Base-by-base conservation (phyloP, 768 basidiomycete genomes). In the Agaricus sinodeliciosus region DNA sequence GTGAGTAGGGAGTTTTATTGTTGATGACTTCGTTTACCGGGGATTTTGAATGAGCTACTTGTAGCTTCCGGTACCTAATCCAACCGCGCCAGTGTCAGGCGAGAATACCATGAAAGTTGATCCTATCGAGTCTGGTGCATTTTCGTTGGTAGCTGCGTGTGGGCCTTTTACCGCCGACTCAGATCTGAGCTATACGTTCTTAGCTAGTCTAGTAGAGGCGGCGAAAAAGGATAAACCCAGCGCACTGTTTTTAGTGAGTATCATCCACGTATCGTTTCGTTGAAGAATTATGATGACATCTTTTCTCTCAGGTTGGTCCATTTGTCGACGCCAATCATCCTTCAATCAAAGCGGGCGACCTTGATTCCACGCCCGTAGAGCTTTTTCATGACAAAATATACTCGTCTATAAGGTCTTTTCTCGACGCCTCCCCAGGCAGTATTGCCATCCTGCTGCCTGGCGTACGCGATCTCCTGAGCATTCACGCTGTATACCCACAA, bases 401-500 rank as follows among this genome's bases (percentile, higher is more conserved):
- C 0, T 66, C 76, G 25, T 77, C 75, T 9, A 67, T 98, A 3
- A 67, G 70, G 2, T 63, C 72, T 2, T 79, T 90, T 55, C 65
- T 92, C 26, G 70, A 78, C 31, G 63, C 70, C 0, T 85, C 80
- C 0, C 87, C 90, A 0, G 78, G 78, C 1, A 91, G 85, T 44
- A 78, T 78, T 7, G 77, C 86, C n/a, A 67, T 96, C 22, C 62
- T 98, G 42, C 72, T 97, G 1, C 94, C 96, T 4, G 88, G 85
- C 59, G 73, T 91, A 7, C 76, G 87, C 36, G 96, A 99, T 62
- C 64, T 96, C 25, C 70, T 90, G 56, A 87, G 81, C 60, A 70
- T 77, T 36, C 92, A 95, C 62, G 78, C 80, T 8, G 90, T 88
- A 13, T 96, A 85, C 67, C 96, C 96, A 0, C 96, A 99, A 60